Evolutionary conservation across 106 monocot species (phyloP).

Genomic region (Phalaenopsis aphrodite): DNA sequence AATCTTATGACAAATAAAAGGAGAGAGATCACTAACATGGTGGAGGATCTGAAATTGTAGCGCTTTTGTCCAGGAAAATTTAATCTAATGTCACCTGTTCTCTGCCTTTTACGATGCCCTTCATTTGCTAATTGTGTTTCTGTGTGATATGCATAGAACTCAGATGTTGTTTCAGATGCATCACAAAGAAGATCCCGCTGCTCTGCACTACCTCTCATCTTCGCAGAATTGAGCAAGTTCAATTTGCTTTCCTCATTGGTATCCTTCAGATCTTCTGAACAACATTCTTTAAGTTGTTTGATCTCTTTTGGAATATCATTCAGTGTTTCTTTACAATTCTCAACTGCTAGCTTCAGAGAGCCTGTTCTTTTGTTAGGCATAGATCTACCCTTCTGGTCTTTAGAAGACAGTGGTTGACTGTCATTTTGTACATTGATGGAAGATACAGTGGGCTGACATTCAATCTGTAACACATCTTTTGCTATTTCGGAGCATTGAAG

Average conservation of each 20-base stretch:
- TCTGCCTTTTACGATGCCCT: slow-evolving; percentile 8
- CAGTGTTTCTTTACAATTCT: background rate
- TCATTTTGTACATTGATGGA: background rate
- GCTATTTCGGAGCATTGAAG: background rate
- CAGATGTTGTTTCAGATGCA: background rate
- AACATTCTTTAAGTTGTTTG: background rate
- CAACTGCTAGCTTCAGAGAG: background rate
- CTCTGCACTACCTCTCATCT: background rate
- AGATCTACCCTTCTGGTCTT: background rate
- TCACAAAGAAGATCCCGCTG: background rate
- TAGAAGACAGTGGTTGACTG: background rate
- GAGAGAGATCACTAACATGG: slow-evolving; percentile 4
- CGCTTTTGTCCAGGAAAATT: background rate
- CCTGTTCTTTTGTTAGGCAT: background rate
- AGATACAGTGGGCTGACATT: background rate
- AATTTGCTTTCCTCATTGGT: background rate
- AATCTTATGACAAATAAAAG: background rate
- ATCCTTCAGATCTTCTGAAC: background rate
- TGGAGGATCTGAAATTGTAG: slow-evolving; percentile 9
- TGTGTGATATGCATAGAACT: background rate
- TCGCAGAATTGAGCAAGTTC: background rate
- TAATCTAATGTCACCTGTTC: background rate
- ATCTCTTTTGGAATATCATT: background rate
- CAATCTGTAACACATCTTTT: background rate
- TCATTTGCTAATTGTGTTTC: background rate